phyloP scores from a whole-genome alignment of 257 asterid species.

The Penstemon eatonii region DNA sequence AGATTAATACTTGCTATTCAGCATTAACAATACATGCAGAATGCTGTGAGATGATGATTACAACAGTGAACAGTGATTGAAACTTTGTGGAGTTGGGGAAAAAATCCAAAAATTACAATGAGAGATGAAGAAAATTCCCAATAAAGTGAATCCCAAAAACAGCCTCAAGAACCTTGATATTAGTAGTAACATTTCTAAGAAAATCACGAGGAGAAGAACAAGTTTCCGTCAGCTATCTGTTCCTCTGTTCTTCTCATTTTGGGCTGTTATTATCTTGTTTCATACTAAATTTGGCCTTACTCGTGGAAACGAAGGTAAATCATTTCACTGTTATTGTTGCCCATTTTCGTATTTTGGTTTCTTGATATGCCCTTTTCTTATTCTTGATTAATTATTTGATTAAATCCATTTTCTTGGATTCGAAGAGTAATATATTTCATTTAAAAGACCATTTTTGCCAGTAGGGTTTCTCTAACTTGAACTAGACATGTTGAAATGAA shows the following conservation, averaged over 20 bases:
- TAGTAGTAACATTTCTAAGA: constrained; percentile 1
- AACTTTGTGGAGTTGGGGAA: too few species aligned
- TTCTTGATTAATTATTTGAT: background rate
- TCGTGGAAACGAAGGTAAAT: constrained; percentile 67
- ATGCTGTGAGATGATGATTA: too few species aligned
- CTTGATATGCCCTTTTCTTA: background rate
- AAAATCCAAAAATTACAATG: background rate
- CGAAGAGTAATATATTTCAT: background rate
- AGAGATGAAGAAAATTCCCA: constrained; percentile 32
- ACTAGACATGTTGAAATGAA: background rate
- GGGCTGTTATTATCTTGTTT: constrained; percentile 51
- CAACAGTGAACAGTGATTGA: too few species aligned
- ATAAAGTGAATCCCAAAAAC: constrained; percentile 30
- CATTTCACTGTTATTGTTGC: background rate
- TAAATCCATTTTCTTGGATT: background rate
- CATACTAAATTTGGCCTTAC: constrained; percentile 58
- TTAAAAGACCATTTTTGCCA: too few species aligned
- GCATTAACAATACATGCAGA: background rate
- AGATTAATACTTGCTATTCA: background rate
- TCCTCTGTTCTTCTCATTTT: constrained; percentile 57
- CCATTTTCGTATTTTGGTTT: constrained; percentile 4
- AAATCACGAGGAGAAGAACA: constrained; percentile 34
- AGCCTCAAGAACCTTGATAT: constrained; percentile 23
- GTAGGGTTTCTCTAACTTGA: too few species aligned
- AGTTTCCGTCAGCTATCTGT: constrained; percentile 46